A percentile compares a stretch with the other conserved stretches of the same genome.
Evolutionary conservation across 2,329 filamentous ascomycete genomes (phyloP).

Genomic region (Phyllosticta citrichinensis): DNA sequence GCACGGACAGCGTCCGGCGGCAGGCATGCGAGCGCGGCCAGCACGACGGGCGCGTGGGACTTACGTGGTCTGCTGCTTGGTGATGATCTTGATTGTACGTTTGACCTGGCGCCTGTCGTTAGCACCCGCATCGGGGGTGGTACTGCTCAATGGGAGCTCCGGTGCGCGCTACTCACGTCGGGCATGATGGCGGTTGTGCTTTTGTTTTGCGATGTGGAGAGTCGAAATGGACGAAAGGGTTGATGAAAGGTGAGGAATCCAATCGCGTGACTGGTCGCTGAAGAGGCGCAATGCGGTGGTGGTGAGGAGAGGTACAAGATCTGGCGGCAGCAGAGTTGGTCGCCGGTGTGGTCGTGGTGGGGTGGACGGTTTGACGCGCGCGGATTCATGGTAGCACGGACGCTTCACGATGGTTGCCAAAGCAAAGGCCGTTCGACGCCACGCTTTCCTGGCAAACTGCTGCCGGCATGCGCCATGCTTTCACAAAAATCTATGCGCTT

Average conservation of each 20-base stretch:
- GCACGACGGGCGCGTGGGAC: conserved; percentile 25
- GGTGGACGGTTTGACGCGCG: background rate
- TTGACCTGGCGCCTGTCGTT: conserved; percentile 48
- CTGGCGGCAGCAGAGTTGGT: background rate
- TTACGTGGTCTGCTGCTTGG: conserved; percentile 82
- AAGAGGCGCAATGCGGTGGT: background rate
- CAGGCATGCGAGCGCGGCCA: background rate
- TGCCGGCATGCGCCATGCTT: background rate
- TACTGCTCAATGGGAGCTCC: background rate
- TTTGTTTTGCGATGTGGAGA: background rate
- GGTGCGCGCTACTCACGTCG: conserved; percentile 27
- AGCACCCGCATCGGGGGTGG: background rate
- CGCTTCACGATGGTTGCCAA: background rate
- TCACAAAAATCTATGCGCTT: no score
- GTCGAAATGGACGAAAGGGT: background rate
- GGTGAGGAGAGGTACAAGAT: background rate
- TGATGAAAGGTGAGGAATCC: background rate
- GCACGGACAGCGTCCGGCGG: background rate
- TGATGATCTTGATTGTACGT: conserved; percentile 85
- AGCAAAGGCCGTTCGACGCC: background rate
- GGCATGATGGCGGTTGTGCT: conserved; percentile 28
- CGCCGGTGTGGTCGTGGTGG: background rate
- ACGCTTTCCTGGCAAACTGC: background rate
- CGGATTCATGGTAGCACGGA: background rate
- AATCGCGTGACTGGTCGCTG: background rate